A percentile compares a stretch with the other conserved stretches of the same genome.
Conservation (phyloP, 176 grass and related monocot genomes). For the Otatea glauca region DNA sequence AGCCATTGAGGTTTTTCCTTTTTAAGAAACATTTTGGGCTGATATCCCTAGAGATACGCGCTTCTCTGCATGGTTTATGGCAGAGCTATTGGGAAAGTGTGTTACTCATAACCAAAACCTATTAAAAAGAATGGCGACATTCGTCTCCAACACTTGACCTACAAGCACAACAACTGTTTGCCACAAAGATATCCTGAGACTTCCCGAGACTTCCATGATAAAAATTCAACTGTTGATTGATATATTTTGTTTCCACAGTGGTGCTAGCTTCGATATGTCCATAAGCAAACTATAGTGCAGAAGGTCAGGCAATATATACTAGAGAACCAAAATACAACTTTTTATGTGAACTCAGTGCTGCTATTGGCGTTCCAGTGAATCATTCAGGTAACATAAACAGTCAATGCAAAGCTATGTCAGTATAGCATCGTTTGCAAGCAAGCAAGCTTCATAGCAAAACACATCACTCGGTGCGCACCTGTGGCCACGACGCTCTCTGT, state of each 20-base stretch:
- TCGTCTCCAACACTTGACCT: not conserved
- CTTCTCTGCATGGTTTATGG: not conserved
- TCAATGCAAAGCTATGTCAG: slow-evolving; percentile 16
- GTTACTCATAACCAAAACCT: slow-evolving; percentile 1
- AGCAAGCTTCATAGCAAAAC: not conserved
- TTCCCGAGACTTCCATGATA: not conserved
- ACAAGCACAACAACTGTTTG: not conserved
- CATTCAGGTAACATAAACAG: not conserved
- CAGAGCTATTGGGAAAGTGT: not conserved
- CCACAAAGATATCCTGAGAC: not conserved
- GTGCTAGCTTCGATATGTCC: not conserved
- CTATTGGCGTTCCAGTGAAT: not conserved
- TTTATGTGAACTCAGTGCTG: not conserved
- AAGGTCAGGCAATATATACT: not conserved
- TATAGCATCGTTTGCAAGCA: slow-evolving; percentile 11
- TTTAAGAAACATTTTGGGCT: not conserved
- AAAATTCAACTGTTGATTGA: not conserved
- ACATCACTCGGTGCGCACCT: slow-evolving; percentile 35
- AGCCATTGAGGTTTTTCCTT: not conserved
- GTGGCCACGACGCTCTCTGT: slow-evolving; percentile 40
- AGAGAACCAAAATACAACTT: not conserved
- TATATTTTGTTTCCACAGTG: not conserved
- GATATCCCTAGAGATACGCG: not conserved
- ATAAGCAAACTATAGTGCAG: not conserved
- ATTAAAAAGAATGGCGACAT: not conserved